A percentile compares a stretch with the other conserved stretches of the same genome.
Conservation (phyloP, 140 eudicot species). For the Anethum foeniculum region DNA sequence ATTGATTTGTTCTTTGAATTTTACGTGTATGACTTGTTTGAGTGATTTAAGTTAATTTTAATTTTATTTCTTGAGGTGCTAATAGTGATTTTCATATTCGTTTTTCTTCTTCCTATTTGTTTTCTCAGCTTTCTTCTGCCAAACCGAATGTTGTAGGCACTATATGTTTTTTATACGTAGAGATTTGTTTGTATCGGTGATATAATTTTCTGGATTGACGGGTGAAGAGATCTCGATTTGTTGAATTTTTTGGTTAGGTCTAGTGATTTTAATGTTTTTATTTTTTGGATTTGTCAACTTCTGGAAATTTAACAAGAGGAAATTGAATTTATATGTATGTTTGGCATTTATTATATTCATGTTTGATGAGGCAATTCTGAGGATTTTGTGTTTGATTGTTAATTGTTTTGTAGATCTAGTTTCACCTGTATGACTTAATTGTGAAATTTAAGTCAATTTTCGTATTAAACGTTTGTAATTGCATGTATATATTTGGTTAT, state of each 20-base stretch:
- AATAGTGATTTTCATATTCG: no score
- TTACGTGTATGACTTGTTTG: background rate
- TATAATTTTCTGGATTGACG: background rate
- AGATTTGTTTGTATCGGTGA: background rate
- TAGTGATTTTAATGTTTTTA: background rate
- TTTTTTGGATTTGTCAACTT: slow-evolving; percentile 7
- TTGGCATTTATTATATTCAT: background rate
- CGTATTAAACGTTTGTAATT: background rate
- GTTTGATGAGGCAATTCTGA: background rate
- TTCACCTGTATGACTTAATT: background rate
- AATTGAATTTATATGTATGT: slow-evolving; percentile 32
- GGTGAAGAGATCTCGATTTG: background rate
- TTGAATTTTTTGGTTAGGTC: background rate
- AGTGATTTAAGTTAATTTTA: background rate
- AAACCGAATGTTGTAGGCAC: background rate
- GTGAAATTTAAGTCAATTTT: background rate
- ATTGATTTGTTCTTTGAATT: no score
- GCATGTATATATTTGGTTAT: background rate
- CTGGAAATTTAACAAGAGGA: slow-evolving; percentile 39
- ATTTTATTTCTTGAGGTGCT: background rate
- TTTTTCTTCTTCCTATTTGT: no score
- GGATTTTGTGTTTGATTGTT: background rate
- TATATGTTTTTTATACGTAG: background rate
- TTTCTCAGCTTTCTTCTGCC: no score
- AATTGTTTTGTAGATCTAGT: background rate